Conservation (phyloP, 2,329 filamentous ascomycete species). For the Talaromyces atroroseus region DNA sequence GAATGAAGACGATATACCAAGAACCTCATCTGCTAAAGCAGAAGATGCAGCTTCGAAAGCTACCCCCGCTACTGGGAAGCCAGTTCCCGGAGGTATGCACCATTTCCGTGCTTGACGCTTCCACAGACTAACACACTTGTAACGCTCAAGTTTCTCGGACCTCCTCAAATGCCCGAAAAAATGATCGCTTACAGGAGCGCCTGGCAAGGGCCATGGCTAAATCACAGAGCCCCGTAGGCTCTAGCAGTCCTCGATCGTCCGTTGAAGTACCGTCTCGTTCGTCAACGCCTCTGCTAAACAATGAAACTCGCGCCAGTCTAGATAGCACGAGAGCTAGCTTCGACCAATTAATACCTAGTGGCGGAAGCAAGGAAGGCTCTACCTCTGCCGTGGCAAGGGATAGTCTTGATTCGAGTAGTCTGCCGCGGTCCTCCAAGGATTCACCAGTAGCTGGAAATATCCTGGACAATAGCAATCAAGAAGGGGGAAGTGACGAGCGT, state of each 20-base stretch:
- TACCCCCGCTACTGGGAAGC: slow-evolving; percentile 13
- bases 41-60: slow-evolving; percentile 19
- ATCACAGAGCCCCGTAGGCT: slow-evolving; percentile 51
- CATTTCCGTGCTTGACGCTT: not conserved
- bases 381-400: slow-evolving; percentile 17
- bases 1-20: slow-evolving; percentile 58
- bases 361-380: slow-evolving; percentile 12
- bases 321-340: slow-evolving; percentile 23
- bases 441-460: not conserved
- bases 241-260: slow-evolving; percentile 44
- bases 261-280: slow-evolving; percentile 46
- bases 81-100: slow-evolving; percentile 26
- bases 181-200: slow-evolving; percentile 82
- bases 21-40: slow-evolving; percentile 26
- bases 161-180: slow-evolving; percentile 61
- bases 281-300: slow-evolving; percentile 46
- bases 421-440: slow-evolving; percentile 26
- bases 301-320: slow-evolving; percentile 36
- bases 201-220: slow-evolving; percentile 81
- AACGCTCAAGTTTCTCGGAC: slow-evolving; percentile 52
- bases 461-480: not conserved
- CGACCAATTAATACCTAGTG: slow-evolving; percentile 19
- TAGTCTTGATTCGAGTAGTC: slow-evolving; percentile 26
- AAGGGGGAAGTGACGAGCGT: slow-evolving; percentile 5
- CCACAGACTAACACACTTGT: slow-evolving; percentile 21